Evolutionary conservation across 2,329 filamentous ascomycete genomes (phyloP).

Genomic region (Bimuria novae-zelandiae): DNA sequence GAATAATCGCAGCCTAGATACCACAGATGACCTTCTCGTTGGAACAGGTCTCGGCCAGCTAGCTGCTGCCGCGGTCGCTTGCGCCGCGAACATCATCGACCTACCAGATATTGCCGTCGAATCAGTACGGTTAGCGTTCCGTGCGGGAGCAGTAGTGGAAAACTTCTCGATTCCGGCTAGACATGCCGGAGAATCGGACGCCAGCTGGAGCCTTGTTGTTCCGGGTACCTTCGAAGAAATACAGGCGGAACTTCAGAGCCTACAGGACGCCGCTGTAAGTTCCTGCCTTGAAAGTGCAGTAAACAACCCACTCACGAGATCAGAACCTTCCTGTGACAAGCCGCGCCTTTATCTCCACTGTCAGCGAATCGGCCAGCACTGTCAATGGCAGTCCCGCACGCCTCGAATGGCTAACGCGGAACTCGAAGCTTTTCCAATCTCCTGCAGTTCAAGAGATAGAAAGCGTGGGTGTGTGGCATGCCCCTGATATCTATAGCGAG

Average conservation of each 20-base stretch:
- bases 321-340: neutral
- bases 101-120: conserved; percentile 2
- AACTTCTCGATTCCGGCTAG: neutral
- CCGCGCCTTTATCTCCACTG: neutral
- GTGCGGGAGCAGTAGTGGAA: neutral
- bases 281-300: neutral
- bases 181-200: neutral
- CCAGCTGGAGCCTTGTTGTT: neutral
- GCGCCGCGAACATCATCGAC: neutral
- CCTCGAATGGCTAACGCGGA: neutral
- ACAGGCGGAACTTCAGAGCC: neutral
- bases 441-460: neutral
- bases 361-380: neutral
- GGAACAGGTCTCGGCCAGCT: conserved; percentile 1
- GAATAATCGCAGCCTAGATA: too few species aligned
- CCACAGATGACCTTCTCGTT: too few species aligned
- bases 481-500: conserved; percentile 1
- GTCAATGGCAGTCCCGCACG: conserved; percentile 5
- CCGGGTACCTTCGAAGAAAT: neutral
- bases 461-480: conserved; percentile 1
- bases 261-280: neutral
- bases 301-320: neutral
- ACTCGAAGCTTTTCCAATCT: neutral
- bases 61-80: conserved; percentile 1
- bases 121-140: conserved; percentile 2